phyloP scores from a whole-genome alignment of 345 rosid species.

The Eucalyptus rudis region DNA sequence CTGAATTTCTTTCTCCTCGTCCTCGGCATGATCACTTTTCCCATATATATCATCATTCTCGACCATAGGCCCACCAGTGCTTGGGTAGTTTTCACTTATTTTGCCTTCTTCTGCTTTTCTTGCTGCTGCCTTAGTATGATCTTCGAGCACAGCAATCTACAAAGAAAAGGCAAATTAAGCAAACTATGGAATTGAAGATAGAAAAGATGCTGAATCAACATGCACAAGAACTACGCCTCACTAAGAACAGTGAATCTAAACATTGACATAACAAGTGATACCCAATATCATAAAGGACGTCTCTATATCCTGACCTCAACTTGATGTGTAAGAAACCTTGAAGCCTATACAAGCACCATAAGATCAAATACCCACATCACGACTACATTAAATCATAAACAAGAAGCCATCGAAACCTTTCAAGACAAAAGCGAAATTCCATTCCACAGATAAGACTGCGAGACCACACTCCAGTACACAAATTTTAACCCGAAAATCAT shows the following conservation, averaged over 20 bases:
- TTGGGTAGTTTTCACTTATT: constrained; percentile 16
- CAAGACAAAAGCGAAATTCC: neutral
- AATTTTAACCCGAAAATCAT: neutral
- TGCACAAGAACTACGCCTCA: neutral
- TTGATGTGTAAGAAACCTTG: neutral
- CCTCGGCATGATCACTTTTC: neutral
- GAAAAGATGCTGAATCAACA: neutral
- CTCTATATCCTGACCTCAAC: neutral
- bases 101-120: constrained; percentile 30
- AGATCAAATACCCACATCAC: neutral
- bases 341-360: neutral
- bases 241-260: neutral
- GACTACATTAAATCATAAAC: neutral
- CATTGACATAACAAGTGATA: neutral
- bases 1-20: constrained; percentile 19
- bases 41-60: constrained; percentile 14
- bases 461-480: neutral
- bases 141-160: constrained; percentile 68
- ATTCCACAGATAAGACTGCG: neutral
- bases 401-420: neutral
- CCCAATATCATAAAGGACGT: neutral
- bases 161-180: neutral
- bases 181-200: neutral
- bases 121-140: constrained; percentile 21
- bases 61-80: constrained; percentile 5